Percentiles rank a stretch among this genome's conserved stretches.
Evolutionary conservation across 495 filamentous ascomycete species (phyloP).

Genomic region (Talaromyces proteolyticus): DNA sequence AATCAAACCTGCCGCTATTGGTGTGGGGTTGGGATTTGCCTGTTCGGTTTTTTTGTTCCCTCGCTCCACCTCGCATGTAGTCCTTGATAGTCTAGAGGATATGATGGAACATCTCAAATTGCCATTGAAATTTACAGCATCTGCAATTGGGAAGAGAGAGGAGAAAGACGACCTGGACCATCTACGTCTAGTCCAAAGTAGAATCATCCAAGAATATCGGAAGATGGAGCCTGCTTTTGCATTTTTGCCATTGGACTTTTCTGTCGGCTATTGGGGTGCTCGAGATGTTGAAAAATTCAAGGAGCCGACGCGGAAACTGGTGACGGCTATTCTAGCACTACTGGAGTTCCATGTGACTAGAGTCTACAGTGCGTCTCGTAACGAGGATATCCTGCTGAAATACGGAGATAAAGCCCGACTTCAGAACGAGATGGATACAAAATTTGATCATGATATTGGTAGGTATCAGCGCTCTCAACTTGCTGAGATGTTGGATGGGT

Average conservation of each 20-base stretch:
- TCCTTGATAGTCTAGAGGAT: conserved; percentile 27
- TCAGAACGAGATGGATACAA: conserved; percentile 1
- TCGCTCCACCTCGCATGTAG: conserved; percentile 28
- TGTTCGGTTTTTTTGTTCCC: conserved; percentile 34
- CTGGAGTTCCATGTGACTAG: conserved; percentile 16
- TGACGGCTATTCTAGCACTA: conserved; percentile 10
- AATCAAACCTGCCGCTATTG: conserved; percentile 29
- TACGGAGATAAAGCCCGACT: background rate
- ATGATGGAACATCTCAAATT: conserved; percentile 21
- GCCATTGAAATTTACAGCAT: conserved; percentile 20
- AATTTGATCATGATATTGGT: conserved; percentile 13
- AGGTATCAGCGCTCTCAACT: conserved; percentile 22
- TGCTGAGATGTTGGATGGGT: conserved; percentile 14
- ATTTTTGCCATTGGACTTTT: conserved; percentile 22
- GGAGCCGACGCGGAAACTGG: conserved; percentile 12
- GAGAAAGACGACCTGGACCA: conserved; percentile 7
- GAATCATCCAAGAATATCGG: conserved; percentile 10
- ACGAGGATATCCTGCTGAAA: conserved; percentile 6
- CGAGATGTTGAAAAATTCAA: conserved; percentile 13
- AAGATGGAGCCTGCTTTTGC: conserved; percentile 15
- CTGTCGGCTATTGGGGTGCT: conserved; percentile 16
- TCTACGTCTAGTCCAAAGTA: conserved; percentile 8
- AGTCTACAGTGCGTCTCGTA: conserved; percentile 2
- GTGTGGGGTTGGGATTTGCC: conserved; percentile 30
- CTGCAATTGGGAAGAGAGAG: conserved; percentile 11